Base-by-base conservation (phyloP, 192 early-diverging fungal species). In the Powellomyces hirtus region DNA sequence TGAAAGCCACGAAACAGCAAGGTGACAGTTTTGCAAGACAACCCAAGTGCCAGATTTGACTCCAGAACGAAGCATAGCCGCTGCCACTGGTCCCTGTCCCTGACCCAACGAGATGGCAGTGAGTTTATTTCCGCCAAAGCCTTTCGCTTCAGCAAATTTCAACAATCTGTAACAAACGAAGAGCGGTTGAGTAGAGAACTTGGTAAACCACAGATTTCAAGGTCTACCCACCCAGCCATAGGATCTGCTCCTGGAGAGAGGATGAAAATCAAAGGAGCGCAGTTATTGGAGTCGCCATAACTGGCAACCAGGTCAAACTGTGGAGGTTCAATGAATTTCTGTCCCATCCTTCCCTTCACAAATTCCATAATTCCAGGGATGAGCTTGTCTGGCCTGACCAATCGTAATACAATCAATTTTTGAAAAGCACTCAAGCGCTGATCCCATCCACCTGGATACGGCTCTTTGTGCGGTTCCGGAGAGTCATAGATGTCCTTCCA, bases 21-120 rank as follows among this genome's bases (percentile, higher is more conserved):
- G 70, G 56, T 86, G 84, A 72, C 84, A 86, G 76, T 86, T 86
- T 75, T 86, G 84, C 22, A 86, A 64, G 13, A 86, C 84, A 11
- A 86, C 81, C 84, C 84, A 86, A 4, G 66, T 62, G 18, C 84
- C 84, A 22, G 72, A 53, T 59, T 79, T 81, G n/a, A 80, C 61
- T 20, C 72, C 84, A 2, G 73, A 62, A 2, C 77, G 75, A 44
- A 86, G 85, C 84, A 86, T 85, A 8, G 59, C 29, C 4, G 80
- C 79, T n/a, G 84, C 84, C 13, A 86, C 71, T 3, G 84, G 84
- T 13, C 84, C 84, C 63, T 86, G 84, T 4, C 82, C 84, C 62
- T 86, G 84, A 4, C 84, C 84, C 4, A 86, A 73, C 2, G 84
- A 86, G 27, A 86, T 86, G 46, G 72, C 65, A 3, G 56, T 68